These are phyloP conservation scores for Urostyla sp. DNA, from an alignment of 73 alveolate species.

Conservation along the genomic window DNA sequence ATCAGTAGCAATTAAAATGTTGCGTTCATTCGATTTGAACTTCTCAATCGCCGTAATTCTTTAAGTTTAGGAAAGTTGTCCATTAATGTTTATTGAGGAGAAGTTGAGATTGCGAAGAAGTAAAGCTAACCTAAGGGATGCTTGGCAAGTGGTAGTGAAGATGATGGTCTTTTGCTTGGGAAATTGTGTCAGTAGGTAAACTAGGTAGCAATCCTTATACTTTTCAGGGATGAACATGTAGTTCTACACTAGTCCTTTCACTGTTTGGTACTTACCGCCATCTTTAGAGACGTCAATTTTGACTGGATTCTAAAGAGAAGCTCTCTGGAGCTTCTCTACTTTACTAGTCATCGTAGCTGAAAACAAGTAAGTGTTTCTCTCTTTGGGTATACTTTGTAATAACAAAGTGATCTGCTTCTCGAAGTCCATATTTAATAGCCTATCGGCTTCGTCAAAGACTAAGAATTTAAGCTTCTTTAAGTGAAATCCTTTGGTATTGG, in stretches of 20 bases:
- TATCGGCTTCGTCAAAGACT: conserved; percentile 98
- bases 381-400: conserved; percentile 85
- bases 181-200: conserved; percentile 79
- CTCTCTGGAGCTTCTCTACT: conserved; percentile 94
- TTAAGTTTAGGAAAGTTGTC: conserved; percentile 85
- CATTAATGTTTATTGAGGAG: conserved; percentile 86
- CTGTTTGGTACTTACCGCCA: conserved; percentile 94
- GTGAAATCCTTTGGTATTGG: conserved; percentile 98
- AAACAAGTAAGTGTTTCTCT: conserved; percentile 95
- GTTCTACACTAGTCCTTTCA: conserved; percentile 81
- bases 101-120: conserved; percentile 86
- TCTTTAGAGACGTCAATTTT: conserved; percentile 94
- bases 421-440: conserved; percentile 94
- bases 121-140: conserved; percentile 83
- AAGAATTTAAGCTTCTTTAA: conserved; percentile 84
- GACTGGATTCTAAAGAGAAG: conserved; percentile 94
- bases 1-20: conserved; percentile 95
- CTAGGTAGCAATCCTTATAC: conserved; percentile 91
- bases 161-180: conserved; percentile 85
- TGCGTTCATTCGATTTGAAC: conserved; percentile 86
- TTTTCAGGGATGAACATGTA: conserved; percentile 90
- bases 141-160: conserved; percentile 89
- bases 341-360: conserved; percentile 99
- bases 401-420: conserved; percentile 95
- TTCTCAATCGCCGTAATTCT: conserved; percentile 90